Percentiles rank a stretch among this genome's conserved stretches.
Conservation (phyloP, 176 grass and related monocot genomes). For the Cenchrus fungigraminus region DNA sequence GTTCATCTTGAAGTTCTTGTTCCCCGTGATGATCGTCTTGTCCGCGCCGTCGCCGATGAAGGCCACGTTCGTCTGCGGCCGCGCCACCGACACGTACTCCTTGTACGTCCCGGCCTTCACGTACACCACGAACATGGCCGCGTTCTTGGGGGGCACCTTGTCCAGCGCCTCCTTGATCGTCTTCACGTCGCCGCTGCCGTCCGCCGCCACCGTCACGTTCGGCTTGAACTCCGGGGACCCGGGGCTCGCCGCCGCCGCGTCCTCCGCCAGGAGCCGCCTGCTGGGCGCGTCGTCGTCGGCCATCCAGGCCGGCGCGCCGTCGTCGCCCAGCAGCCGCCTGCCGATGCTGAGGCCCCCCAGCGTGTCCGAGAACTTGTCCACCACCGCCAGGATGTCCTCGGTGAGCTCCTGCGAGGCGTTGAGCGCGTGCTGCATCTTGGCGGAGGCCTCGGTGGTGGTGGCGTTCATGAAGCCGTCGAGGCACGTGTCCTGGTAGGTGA, state of each 20-base stretch:
- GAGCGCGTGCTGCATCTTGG: slow-evolving; percentile 65
- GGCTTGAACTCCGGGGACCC: slow-evolving; percentile 45
- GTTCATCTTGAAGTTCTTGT: slow-evolving; percentile 73
- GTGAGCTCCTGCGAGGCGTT: slow-evolving; percentile 77
- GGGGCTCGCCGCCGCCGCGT: background rate
- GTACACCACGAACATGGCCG: slow-evolving; percentile 44
- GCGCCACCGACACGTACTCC: slow-evolving; percentile 60
- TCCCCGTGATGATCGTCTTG: slow-evolving; percentile 70
- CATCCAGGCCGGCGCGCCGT: slow-evolving; percentile 42
- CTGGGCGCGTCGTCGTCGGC: background rate
- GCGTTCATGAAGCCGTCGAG: slow-evolving; percentile 76
- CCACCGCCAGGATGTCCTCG: slow-evolving; percentile 72
- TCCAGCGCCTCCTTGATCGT: slow-evolving; percentile 62
- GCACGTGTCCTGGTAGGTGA: slow-evolving; percentile 86
- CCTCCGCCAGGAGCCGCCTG: slow-evolving; percentile 40
- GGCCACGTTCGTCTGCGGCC: slow-evolving; percentile 49
- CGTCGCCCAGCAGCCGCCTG: slow-evolving; percentile 38
- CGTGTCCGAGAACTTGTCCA: slow-evolving; percentile 56
- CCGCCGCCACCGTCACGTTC: slow-evolving; percentile 59
- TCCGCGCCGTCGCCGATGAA: slow-evolving; percentile 61
- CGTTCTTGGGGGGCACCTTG: slow-evolving; percentile 44
- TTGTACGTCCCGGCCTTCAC: slow-evolving; percentile 67
- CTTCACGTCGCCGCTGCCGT: slow-evolving; percentile 70
- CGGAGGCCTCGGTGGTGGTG: slow-evolving; percentile 60
- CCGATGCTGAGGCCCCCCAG: slow-evolving; percentile 49